Base-by-base conservation (phyloP, 225 moss, liverwort and hornwort species). In the Marchantia polymorpha region DNA sequence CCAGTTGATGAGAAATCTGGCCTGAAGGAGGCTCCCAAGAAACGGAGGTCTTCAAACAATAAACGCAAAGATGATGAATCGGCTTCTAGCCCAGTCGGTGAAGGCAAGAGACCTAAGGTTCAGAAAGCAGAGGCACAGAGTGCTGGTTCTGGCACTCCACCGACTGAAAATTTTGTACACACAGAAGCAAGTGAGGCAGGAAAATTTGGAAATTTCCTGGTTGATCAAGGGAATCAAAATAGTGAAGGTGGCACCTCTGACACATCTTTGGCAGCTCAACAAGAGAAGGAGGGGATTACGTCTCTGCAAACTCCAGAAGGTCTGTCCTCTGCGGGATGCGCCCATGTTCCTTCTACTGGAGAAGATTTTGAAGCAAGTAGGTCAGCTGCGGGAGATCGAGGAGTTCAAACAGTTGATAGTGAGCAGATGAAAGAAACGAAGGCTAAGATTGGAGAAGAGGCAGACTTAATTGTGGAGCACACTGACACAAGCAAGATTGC, bases 1-100 rank as follows among this genome's bases (percentile, higher is more conserved):
- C 77, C 74, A 6, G 52, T 84, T 20, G 91, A 90, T 27, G 92
- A 89, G 12, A 85, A 85, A 7, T 17, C 65, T 47, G 79, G 77
- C 77, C 80, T 60, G 53, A 87, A 87, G 55, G 91, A 83, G 22
- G 79, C 75, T 64, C 64, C 83, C 15, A 94, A 85, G 78, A 92
- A 91, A 75, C 94, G 92, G 31, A 84, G 88, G 54, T 85, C 82
- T 12, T 77, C 78, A 80, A 86, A 73, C 73, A 71, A 31, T 61
- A 91, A 86, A 84, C 88, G 83, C 84, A 91, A 77, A 82, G 88
- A 91, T 9, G 84, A 89, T 14, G 89, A 74, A n/a, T 12, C 61
- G 30, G 25, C 78, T 72, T 26, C 77, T 6, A 80, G 82, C 71
- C 30, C 50, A 53, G 59, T 58, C 11, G 67, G 59, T 65, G 85